Base-by-base conservation (phyloP, 106 monocot species). In the Acorus gramineus region DNA sequence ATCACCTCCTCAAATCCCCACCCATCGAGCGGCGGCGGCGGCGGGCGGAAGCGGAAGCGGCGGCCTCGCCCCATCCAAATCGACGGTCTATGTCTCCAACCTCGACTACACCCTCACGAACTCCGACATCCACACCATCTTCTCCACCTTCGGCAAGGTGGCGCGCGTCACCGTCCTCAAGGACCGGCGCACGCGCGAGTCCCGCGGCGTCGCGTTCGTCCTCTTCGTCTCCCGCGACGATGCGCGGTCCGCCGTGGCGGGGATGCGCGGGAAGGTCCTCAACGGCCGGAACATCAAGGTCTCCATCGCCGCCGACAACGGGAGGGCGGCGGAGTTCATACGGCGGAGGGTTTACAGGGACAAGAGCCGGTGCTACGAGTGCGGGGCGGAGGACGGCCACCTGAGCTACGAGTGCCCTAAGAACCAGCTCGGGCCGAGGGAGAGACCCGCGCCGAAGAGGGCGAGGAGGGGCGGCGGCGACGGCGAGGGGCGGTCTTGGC, bases 141-240 rank as follows among this genome's bases (percentile, higher is more conserved):
- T 98, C 83, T 91, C 96, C 72, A 87, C 87, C 79, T 98, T 98
- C 74, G 96, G 96, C 49, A 86, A 86, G 63, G 82, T 98, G 52
- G 96, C 87, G 4, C 87, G 91, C 72, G 98, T 92, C 76, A 86
- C 98, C 48, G 80, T 98, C 67, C 70, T 92, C 52, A 98, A 98
- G 73, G 85, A 92, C 69, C 88, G 92, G 14, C 46, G 0, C 50
- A 55, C 83, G 54, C 96, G 91, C 64, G 74, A 46, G 13, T 81
- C 81, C 70, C 85, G 83, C 5, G 98, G 98, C 12, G 98, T 98
- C 63, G 98, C 98, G 66, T 98, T 98, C 75, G 80, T 92, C 64
- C 92, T 98, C 53, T 98, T 98, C 70, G 86, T 98, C 66, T 88
- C 85, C 53, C 87, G 88, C 62, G 65, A 77, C 53, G 88, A 98